Evolutionary conservation across 495 filamentous ascomycete species (phyloP).

Genomic region (Penicillium pancosmium): DNA sequence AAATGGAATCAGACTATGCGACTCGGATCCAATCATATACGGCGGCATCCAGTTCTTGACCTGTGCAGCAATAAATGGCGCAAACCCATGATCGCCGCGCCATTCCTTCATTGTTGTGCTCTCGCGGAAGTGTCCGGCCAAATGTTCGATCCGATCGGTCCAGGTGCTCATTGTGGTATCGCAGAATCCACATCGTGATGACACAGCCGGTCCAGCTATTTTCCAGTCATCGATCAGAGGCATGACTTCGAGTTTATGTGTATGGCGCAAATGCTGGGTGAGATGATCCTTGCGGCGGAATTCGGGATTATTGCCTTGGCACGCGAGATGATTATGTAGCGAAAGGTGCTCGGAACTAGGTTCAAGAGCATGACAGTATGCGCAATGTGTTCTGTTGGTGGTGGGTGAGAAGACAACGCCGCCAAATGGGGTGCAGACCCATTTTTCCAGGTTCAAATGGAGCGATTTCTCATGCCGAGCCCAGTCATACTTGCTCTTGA

Average conservation of each 20-base stretch:
- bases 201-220: constrained; percentile 56
- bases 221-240: constrained; percentile 72
- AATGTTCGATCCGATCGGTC: constrained; percentile 61
- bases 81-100: constrained; percentile 72
- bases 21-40: constrained; percentile 38
- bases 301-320: constrained; percentile 61
- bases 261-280: constrained; percentile 70
- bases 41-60: constrained; percentile 66
- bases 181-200: constrained; percentile 70
- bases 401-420: constrained; percentile 32
- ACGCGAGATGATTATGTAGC: constrained; percentile 62
- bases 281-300: constrained; percentile 83
- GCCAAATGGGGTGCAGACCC: constrained; percentile 72
- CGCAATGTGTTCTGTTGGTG: constrained; percentile 52
- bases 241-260: constrained; percentile 65
- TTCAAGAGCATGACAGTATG: constrained; percentile 25
- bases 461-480: constrained; percentile 78
- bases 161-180: constrained; percentile 59
- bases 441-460: constrained; percentile 75
- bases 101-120: constrained; percentile 67
- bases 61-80: constrained; percentile 59
- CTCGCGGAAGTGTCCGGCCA: constrained; percentile 65
- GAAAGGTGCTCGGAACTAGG: constrained; percentile 23
- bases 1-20: constrained; percentile 30
- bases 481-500: constrained; percentile 83